These are phyloP conservation scores for Alternaria panax DNA, from an alignment of 2,329 filamentous ascomycete genomes.

Conservation along the genomic window DNA sequence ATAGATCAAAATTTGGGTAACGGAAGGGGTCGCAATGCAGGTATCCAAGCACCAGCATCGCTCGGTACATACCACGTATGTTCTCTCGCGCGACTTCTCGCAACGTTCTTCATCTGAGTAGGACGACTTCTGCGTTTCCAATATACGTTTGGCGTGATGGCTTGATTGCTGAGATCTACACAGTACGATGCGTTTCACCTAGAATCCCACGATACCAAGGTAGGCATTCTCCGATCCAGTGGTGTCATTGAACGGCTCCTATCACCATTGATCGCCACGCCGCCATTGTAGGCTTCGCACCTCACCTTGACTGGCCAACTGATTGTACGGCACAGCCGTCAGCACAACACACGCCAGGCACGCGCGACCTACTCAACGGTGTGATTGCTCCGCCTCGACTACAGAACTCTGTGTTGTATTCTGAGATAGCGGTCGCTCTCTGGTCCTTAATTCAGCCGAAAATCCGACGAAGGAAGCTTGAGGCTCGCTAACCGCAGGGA, in stretches of 20 bases:
- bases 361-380: conserved; percentile 6
- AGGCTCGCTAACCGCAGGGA: conserved; percentile 19
- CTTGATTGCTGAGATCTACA: background rate
- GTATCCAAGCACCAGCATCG: conserved; percentile 12
- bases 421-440: background rate
- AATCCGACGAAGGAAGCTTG: conserved; percentile 2
- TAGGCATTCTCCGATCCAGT: background rate
- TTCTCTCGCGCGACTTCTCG: background rate
- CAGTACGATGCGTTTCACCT: background rate
- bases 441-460: background rate
- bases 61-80: background rate
- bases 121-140: background rate
- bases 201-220: background rate
- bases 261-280: conserved; percentile 1
- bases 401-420: conserved; percentile 3
- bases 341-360: conserved; percentile 18
- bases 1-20: conserved; percentile 13
- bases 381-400: conserved; percentile 3
- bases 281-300: conserved; percentile 15
- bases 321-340: conserved; percentile 15
- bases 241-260: background rate
- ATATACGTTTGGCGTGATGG: background rate
- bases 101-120: background rate
- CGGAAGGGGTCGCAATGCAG: conserved; percentile 10
- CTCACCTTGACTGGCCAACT: conserved; percentile 10